Conservation (phyloP, 352 stramenopile genomes). For the Pythium apleroticum region DNA sequence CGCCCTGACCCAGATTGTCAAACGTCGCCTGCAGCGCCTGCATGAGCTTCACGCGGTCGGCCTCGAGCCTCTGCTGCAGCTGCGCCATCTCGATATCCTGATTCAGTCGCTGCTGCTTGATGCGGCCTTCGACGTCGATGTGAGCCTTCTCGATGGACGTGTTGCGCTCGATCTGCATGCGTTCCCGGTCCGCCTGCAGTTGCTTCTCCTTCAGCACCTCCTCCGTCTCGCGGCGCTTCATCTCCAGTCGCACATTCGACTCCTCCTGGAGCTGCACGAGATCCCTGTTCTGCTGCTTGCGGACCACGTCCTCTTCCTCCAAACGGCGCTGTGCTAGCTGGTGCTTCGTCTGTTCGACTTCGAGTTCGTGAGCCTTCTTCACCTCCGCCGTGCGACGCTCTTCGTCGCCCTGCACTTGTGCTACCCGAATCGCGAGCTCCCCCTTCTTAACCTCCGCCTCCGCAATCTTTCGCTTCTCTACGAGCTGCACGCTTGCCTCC, state of each 20-base stretch:
- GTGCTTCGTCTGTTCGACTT: slow-evolving; percentile 50
- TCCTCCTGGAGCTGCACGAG: slow-evolving; percentile 62
- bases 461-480: slow-evolving; percentile 60
- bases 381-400: slow-evolving; percentile 50
- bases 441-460: slow-evolving; percentile 36
- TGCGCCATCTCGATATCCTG: slow-evolving; percentile 75
- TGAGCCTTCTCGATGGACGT: slow-evolving; percentile 58
- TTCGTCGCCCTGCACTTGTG: slow-evolving; percentile 41
- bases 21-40: slow-evolving; percentile 65
- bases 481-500: slow-evolving; percentile 60
- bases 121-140: slow-evolving; percentile 65
- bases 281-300: slow-evolving; percentile 53
- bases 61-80: slow-evolving; percentile 56
- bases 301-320: slow-evolving; percentile 40
- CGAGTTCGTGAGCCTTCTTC: slow-evolving; percentile 47
- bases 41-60: slow-evolving; percentile 64
- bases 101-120: slow-evolving; percentile 67
- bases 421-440: slow-evolving; percentile 48
- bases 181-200: slow-evolving; percentile 43
- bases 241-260: slow-evolving; percentile 55
- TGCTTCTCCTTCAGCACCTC: slow-evolving; percentile 61
- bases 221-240: slow-evolving; percentile 56
- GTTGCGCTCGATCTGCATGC: slow-evolving; percentile 55
- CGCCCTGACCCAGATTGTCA: slow-evolving; percentile 63
- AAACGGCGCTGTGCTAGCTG: slow-evolving; percentile 50